Conservation (phyloP, 257 asterid species). For the Primulina tabacum region DNA sequence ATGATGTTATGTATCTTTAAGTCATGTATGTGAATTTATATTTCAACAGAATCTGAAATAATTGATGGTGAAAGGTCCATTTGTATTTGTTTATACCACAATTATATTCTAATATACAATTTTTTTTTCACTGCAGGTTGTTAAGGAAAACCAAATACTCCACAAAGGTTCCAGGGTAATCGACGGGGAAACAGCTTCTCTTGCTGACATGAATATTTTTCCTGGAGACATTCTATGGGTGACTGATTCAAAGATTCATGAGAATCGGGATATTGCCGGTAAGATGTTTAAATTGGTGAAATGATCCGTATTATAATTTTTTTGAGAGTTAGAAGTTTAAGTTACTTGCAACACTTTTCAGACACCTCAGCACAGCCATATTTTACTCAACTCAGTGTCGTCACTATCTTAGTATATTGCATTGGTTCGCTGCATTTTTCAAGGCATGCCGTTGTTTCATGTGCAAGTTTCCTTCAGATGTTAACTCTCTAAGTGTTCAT, state of each 20-base stretch:
- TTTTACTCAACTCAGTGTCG: slow-evolving; percentile 2
- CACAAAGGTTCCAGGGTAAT: slow-evolving; percentile 77
- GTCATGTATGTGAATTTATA: neutral
- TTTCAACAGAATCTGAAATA: no score
- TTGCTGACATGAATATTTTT: slow-evolving; percentile 77
- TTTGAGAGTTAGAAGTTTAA: neutral
- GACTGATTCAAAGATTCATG: slow-evolving; percentile 86
- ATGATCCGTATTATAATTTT: slow-evolving; percentile 17
- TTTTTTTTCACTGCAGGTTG: slow-evolving; percentile 54
- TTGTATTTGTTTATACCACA: neutral
- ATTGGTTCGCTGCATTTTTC: neutral
- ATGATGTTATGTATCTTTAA: neutral
- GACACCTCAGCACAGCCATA: slow-evolving; percentile 4
- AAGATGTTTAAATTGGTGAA: slow-evolving; percentile 23
- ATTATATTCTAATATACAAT: neutral
- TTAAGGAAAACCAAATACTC: slow-evolving; percentile 91
- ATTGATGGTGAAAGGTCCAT: neutral
- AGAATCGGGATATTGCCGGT: slow-evolving; percentile 99
- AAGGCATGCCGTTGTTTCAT: slow-evolving; percentile 7
- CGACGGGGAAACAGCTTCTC: slow-evolving; percentile 73
- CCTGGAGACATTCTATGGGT: slow-evolving; percentile 97
- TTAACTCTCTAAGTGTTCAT: neutral
- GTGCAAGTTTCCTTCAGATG: neutral
- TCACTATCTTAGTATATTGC: slow-evolving; percentile 8
- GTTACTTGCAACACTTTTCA: neutral